Base-by-base conservation (phyloP, 495 filamentous ascomycete genomes). In the Astrothelium macrocarpum region DNA sequence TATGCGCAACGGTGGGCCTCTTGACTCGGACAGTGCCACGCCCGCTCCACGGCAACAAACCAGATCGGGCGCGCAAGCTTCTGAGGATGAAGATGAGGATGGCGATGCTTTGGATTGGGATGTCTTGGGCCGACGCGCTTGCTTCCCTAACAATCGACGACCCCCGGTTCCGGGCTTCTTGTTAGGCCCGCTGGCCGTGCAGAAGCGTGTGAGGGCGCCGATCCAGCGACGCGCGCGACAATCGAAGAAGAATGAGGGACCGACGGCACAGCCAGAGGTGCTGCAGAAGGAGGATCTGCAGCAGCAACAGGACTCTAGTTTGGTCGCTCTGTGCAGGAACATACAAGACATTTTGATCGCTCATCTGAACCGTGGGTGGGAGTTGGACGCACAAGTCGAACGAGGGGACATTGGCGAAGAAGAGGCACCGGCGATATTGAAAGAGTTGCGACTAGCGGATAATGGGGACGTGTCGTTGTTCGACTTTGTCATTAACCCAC, bases 101-200 rank as follows among this genome's bases (percentile, higher is more conserved):
- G 89, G 87, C 31, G 91, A 95, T 64, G 85, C 87, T 61, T 78
- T 95, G 67, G 88, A 96, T 70, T 99, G 94, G 94, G 85, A 86
- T 32, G 84, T 87, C 72, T 79, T 97, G 31, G 95, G 94, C 14
- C 82, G 83, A 14, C 80, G 81, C 45, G 90, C 89, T 3, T 89
- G 86, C 67, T 80, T 91, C 31, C 87, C 85, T 2, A 76, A 83
- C 63, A 88, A 89, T 70, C 77, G 82, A 16, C 83, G 94, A 11
- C 93, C 94, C 0, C 79, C 87, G 1, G 83, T 93, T 12, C 84
- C 90, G 1, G 86, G 89, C 2, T 97, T 95, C 71, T 82, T 97
- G 1, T 82, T 97, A 0, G 94, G 94, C 0, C 94, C 94, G 1
- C 76, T 99, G 1, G 93, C 90, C 1, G 83, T 95, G 1, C 89